These are phyloP conservation scores for Penicillium expansum DNA, from an alignment of 2,329 filamentous ascomycete genomes.

Conservation along the genomic window DNA sequence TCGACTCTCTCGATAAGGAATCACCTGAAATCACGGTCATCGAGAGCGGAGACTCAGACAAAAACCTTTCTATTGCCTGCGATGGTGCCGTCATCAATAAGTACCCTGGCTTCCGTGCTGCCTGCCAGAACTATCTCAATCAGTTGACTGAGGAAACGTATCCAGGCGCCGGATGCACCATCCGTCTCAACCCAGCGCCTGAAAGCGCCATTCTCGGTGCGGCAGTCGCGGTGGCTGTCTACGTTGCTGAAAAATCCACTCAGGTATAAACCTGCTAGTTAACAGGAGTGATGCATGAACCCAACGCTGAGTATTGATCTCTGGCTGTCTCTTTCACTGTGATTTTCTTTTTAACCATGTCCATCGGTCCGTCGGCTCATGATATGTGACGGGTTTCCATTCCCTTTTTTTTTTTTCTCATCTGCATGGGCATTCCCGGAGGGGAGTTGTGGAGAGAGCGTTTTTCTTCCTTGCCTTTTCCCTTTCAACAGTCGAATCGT, in stretches of 20 bases:
- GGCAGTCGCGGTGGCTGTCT: conserved; percentile 48
- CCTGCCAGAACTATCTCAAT: conserved; percentile 46
- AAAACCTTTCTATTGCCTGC: conserved; percentile 48
- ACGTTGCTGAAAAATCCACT: conserved; percentile 31
- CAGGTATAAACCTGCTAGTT: not conserved
- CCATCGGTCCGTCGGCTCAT: conserved; percentile 17
- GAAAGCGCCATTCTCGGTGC: conserved; percentile 48
- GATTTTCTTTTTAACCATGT: conserved; percentile 11
- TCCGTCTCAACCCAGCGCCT: conserved; percentile 42
- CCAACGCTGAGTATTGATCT: conserved; percentile 12
- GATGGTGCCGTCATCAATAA: conserved; percentile 54
- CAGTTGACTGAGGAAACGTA: conserved; percentile 37
- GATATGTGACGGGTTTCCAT: conserved; percentile 1
- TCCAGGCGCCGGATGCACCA: conserved; percentile 24
- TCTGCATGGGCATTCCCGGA: conserved; percentile 6
- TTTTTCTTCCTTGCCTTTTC: not conserved
- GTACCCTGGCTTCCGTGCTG: conserved; percentile 48
- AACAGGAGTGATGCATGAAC: conserved; percentile 12
- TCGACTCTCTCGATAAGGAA: conserved; percentile 27
- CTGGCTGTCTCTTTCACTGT: conserved; percentile 13
- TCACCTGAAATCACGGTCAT: conserved; percentile 35
- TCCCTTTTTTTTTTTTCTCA: not conserved
- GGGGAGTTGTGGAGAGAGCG: not conserved
- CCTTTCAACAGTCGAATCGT: not conserved
- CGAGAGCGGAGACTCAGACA: conserved; percentile 30